Evolutionary conservation across 2,329 filamentous ascomycete genomes (phyloP).

Genomic region (Fusarium sp.): DNA sequence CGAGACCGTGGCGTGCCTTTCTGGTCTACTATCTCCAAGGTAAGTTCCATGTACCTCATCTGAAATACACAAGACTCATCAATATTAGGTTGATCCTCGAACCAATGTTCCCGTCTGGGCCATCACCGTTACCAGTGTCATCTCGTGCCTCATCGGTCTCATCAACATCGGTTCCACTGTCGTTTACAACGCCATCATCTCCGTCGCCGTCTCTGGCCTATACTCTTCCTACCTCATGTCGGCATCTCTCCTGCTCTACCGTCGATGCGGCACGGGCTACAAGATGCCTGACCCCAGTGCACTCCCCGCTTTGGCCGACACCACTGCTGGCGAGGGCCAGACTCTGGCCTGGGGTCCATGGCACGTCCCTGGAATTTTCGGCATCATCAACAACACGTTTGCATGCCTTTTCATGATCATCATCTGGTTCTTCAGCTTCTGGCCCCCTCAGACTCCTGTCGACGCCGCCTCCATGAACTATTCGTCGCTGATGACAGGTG

Average conservation of each 20-base stretch:
- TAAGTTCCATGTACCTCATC: neutral
- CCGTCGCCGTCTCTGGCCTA: conserved; percentile 34
- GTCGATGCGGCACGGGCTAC: conserved; percentile 36
- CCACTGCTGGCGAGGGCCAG: conserved; percentile 25
- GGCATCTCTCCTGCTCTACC: conserved; percentile 37
- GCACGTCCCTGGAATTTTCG: conserved; percentile 61
- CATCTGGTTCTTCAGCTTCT: conserved; percentile 66
- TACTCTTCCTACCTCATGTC: conserved; percentile 40
- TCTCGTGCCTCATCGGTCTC: conserved; percentile 37
- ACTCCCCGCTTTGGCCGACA: conserved; percentile 30
- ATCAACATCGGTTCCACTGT: conserved; percentile 40
- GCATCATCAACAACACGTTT: conserved; percentile 65
- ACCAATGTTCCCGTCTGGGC: conserved; percentile 40
- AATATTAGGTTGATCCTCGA: conserved; percentile 29
- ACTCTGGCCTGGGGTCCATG: conserved; percentile 63
- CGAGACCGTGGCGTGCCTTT: conserved; percentile 37
- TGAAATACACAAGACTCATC: accelerated
- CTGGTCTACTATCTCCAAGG: conserved; percentile 30
- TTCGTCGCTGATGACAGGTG: conserved; percentile 56
- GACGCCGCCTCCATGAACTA: conserved; percentile 56
- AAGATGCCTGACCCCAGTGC: conserved; percentile 37
- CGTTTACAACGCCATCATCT: conserved; percentile 41
- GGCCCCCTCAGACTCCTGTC: conserved; percentile 50
- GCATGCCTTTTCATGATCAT: conserved; percentile 64
- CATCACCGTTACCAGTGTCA: conserved; percentile 29